phyloP scores from a whole-genome alignment of 106 monocot genomes.

The Acanthochlamys bracteata region DNA sequence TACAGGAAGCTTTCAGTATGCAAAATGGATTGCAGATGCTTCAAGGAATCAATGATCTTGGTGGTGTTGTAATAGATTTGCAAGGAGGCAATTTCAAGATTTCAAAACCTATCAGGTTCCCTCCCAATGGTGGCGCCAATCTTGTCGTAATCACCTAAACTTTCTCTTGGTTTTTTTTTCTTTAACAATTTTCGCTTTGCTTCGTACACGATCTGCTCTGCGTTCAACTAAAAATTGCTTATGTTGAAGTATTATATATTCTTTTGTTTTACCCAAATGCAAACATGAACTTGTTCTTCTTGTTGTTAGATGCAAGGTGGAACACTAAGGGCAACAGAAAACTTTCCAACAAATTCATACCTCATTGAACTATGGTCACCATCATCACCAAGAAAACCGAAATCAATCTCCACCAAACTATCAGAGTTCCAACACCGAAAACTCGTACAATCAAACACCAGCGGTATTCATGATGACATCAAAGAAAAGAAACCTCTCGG shows the following conservation, averaged over 20 bases:
- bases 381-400: background rate
- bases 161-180: background rate
- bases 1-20: slow-evolving; percentile 26
- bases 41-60: slow-evolving; percentile 40
- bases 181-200: too few relatives aligned
- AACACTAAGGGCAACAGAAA: slow-evolving; percentile 27
- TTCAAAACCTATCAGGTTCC: slow-evolving; percentile 40
- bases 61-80: slow-evolving; percentile 49
- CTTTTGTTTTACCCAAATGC: too few relatives aligned
- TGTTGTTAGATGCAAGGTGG: slow-evolving; percentile 41
- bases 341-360: slow-evolving; percentile 26
- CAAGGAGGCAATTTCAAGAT: slow-evolving; percentile 60
- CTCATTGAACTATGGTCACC: slow-evolving; percentile 44
- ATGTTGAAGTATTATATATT: too few relatives aligned
- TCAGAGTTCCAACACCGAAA: background rate
- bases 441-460: background rate
- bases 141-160: slow-evolving; percentile 21
- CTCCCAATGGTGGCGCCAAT: slow-evolving; percentile 36
- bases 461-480: too few relatives aligned
- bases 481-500: background rate
- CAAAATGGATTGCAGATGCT: slow-evolving; percentile 21
- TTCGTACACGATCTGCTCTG: too few relatives aligned
- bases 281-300: too few relatives aligned
- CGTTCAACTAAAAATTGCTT: too few relatives aligned
- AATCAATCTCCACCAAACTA: background rate